Conservation (phyloP, 345 rosid genomes). For the Ricinus communis region DNA sequence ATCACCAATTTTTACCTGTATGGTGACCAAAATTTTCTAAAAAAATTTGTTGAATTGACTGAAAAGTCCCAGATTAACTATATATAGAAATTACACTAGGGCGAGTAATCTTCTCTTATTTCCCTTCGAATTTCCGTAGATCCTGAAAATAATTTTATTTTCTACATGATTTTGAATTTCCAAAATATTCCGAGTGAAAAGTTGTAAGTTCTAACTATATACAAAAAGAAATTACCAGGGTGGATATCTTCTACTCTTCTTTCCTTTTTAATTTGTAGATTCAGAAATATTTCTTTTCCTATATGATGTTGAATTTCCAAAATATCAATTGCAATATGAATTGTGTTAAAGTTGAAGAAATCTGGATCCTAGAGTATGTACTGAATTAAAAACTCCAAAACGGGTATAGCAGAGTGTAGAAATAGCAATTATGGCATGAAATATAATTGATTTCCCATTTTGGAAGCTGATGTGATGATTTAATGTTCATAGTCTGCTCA, state of each 20-base stretch:
- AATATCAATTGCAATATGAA: background rate
- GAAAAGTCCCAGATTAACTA: background rate
- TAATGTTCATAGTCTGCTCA: background rate
- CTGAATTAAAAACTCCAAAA: background rate
- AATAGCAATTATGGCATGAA: background rate
- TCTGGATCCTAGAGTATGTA: background rate
- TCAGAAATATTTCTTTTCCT: too few species aligned
- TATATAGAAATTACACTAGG: background rate
- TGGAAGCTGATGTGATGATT: background rate
- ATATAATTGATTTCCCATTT: background rate
- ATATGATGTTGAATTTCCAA: background rate
- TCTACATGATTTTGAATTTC: background rate
- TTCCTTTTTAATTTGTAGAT: too few species aligned
- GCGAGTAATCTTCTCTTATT: too few species aligned
- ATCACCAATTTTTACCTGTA: slow-evolving; percentile 70
- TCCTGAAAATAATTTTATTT: background rate
- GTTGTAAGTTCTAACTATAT: too few species aligned
- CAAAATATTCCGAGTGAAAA: background rate
- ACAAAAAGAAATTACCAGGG: too few species aligned
- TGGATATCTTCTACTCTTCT: too few species aligned
- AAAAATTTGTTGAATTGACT: background rate
- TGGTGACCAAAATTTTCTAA: background rate
- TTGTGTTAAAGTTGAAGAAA: background rate
- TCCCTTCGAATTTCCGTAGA: too few species aligned
- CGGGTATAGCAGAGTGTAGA: background rate